A percentile compares a stretch with the other conserved stretches of the same genome.
Conservation (phyloP, 2,329 filamentous ascomycete genomes). For the Mariannaea elegans region DNA sequence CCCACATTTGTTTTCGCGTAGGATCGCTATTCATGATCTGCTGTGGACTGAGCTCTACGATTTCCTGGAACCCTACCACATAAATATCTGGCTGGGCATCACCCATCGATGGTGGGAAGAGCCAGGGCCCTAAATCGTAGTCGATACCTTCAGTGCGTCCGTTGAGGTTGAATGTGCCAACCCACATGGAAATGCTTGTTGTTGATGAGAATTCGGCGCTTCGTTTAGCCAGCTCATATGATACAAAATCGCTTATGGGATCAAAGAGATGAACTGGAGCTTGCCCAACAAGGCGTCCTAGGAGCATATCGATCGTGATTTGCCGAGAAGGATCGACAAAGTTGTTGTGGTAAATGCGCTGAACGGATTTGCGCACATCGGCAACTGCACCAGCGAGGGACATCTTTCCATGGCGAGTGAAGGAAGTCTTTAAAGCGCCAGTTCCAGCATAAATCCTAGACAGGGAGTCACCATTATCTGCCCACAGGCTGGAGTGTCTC, state of each 20-base stretch:
- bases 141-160: slow-evolving; percentile 81
- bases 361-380: slow-evolving; percentile 94
- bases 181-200: slow-evolving; percentile 80
- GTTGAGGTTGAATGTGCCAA: slow-evolving; percentile 95
- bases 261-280: slow-evolving; percentile 87
- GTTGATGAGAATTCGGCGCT: slow-evolving; percentile 78
- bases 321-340: slow-evolving; percentile 94
- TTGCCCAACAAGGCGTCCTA: slow-evolving; percentile 87
- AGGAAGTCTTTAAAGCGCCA: slow-evolving; percentile 93
- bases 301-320: slow-evolving; percentile 91
- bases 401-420: slow-evolving; percentile 95
- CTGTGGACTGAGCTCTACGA: slow-evolving; percentile 96
- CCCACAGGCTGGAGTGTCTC: slow-evolving; percentile 92
- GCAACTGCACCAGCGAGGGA: slow-evolving; percentile 91
- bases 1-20: slow-evolving; percentile 84
- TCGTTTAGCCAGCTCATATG: slow-evolving; percentile 74
- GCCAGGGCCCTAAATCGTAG: slow-evolving; percentile 85
- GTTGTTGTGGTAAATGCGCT: slow-evolving; percentile 95
- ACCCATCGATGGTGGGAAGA: slow-evolving; percentile 71
- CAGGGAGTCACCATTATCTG: slow-evolving; percentile 93
- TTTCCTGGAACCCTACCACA: slow-evolving; percentile 94
- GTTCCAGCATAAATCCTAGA: slow-evolving; percentile 98
- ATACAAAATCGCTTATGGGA: slow-evolving; percentile 92
- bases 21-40: slow-evolving; percentile 99
- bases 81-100: slow-evolving; percentile 82